These are phyloP conservation scores for Candida ortonii DNA, from an alignment of 805 yeast genomes.

Conservation along the genomic window DNA sequence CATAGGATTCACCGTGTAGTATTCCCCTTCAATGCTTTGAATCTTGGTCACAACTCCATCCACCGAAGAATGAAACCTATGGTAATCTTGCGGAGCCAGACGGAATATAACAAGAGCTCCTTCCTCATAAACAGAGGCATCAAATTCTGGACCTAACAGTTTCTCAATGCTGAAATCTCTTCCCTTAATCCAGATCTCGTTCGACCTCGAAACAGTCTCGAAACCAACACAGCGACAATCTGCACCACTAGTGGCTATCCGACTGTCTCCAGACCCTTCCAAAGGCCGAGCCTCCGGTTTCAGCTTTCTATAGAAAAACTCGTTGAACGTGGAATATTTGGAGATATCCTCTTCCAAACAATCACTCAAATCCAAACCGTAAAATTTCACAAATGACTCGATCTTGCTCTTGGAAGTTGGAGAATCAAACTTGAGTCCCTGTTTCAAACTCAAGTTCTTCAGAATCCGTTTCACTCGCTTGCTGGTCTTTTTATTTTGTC, in stretches of 20 bases:
- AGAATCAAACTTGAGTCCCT: slow-evolving; percentile 80
- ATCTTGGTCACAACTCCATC: slow-evolving; percentile 69
- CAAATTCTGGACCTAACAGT: slow-evolving; percentile 33
- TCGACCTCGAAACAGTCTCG: slow-evolving; percentile 55
- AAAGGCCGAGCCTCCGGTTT: slow-evolving; percentile 68
- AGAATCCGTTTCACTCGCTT: slow-evolving; percentile 60
- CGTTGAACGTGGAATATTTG: slow-evolving; percentile 71
- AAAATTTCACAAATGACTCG: slow-evolving; percentile 75
- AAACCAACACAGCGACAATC: slow-evolving; percentile 84
- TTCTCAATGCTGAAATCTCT: slow-evolving; percentile 64
- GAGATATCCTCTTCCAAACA: slow-evolving; percentile 49
- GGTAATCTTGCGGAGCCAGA: slow-evolving; percentile 96
- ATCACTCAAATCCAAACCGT: slow-evolving; percentile 72
- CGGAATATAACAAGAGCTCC: slow-evolving; percentile 79
- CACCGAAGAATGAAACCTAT: slow-evolving; percentile 87
- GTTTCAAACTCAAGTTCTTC: slow-evolving; percentile 66
- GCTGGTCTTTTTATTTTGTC: slow-evolving; percentile 36
- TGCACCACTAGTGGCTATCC: slow-evolving; percentile 71
- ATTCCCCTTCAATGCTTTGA: slow-evolving; percentile 76
- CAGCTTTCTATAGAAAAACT: slow-evolving; percentile 80
- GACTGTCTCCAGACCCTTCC: slow-evolving; percentile 52
- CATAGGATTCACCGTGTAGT: slow-evolving; percentile 97
- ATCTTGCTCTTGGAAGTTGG: slow-evolving; percentile 67
- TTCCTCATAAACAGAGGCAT: slow-evolving; percentile 43
- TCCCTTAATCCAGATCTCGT: slow-evolving; percentile 87